These are phyloP conservation scores for Endoconidiophora polonica DNA, from an alignment of 2,329 filamentous ascomycete species.

Conservation along the genomic window DNA sequence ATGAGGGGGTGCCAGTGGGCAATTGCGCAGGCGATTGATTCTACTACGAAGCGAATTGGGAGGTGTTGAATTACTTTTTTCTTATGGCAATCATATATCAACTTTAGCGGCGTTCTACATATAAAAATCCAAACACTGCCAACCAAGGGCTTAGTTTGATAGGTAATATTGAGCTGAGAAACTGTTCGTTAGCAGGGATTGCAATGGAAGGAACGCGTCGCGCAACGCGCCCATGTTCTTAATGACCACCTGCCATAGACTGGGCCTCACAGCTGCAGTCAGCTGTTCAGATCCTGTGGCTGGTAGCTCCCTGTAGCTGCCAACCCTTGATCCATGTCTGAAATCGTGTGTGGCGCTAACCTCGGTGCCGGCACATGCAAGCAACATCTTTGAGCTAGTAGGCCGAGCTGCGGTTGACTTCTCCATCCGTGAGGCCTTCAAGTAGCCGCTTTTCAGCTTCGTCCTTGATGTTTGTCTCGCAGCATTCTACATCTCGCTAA, in stretches of 20 bases:
- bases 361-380: slow-evolving; percentile 12
- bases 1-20: too few relatives aligned
- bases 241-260: neutral
- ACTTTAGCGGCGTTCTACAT: too few relatives aligned
- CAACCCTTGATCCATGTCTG: too few relatives aligned
- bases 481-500: neutral
- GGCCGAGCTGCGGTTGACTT: neutral
- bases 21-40: too few relatives aligned
- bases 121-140: too few relatives aligned
- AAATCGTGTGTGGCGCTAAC: slow-evolving; percentile 8
- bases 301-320: too few relatives aligned
- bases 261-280: neutral
- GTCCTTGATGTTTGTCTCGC: neutral
- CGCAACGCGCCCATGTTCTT: neutral
- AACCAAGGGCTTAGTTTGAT: neutral
- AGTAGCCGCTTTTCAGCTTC: neutral
- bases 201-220: neutral
- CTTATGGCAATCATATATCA: too few relatives aligned
- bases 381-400: slow-evolving; percentile 2
- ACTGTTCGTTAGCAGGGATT: too few relatives aligned
- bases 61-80: too few relatives aligned
- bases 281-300: neutral
- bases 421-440: neutral
- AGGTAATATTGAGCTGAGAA: too few relatives aligned
- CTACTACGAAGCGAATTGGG: too few relatives aligned